Evolutionary conservation across 331 rosid genomes (phyloP).

Genomic region (Malus hybrid): DNA sequence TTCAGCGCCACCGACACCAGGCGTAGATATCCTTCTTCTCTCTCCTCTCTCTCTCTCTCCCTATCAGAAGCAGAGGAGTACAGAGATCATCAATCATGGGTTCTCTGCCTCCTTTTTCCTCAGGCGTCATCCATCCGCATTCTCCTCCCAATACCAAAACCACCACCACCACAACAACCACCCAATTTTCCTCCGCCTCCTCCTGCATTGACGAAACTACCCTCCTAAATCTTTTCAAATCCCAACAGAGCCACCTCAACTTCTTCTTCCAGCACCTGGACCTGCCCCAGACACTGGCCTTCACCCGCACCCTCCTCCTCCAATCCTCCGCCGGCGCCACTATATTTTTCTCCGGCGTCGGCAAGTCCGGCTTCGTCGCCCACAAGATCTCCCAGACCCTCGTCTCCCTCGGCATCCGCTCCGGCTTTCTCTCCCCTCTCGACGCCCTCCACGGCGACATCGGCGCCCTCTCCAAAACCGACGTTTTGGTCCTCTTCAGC

Average conservation of each 20-base stretch:
- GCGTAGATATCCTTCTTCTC: background rate
- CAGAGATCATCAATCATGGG: slow-evolving; percentile 36
- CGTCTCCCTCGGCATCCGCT: slow-evolving; percentile 81
- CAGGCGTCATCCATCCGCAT: background rate
- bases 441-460: slow-evolving; percentile 98
- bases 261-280: slow-evolving; percentile 83
- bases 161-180: background rate
- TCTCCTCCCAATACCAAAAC: background rate
- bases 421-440: slow-evolving; percentile 70
- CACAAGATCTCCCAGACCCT: slow-evolving; percentile 93
- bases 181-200: background rate
- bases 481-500: slow-evolving; percentile 76
- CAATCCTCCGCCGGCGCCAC: slow-evolving; percentile 71
- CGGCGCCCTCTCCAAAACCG: slow-evolving; percentile 53
- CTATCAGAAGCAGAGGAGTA: no score
- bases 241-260: slow-evolving; percentile 89
- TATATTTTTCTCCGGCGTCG: slow-evolving; percentile 89
- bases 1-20: slow-evolving; percentile 1
- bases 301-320: slow-evolving; percentile 81
- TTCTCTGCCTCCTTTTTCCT: slow-evolving; percentile 44
- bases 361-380: slow-evolving; percentile 98
- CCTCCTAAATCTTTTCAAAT: slow-evolving; percentile 61
- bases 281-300: slow-evolving; percentile 74
- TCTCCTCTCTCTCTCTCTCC: background rate
- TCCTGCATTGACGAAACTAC: slow-evolving; percentile 41